A percentile compares a stretch with the other conserved stretches of the same genome.
Evolutionary conservation across 1,139 yeast genomes (phyloP).

Genomic region (Kluyveromyces sp.): DNA sequence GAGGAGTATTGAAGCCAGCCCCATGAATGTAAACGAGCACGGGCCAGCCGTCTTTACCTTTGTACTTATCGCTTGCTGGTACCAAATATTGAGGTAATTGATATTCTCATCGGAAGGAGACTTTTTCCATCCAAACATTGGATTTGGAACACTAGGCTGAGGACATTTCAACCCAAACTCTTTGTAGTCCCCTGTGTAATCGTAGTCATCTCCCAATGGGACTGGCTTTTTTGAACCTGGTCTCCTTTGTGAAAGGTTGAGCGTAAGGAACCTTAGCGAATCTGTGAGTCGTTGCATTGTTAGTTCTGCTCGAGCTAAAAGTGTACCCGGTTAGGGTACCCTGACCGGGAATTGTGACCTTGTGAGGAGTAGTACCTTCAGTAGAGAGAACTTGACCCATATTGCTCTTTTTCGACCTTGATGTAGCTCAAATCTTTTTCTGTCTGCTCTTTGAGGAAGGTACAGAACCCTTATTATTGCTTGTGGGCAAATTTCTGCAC

Average conservation of each 20-base stretch:
- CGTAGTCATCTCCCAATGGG: slow-evolving; percentile 28
- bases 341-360: slow-evolving; percentile 5
- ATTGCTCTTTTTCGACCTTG: background rate
- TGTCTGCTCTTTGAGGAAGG: too few relatives aligned
- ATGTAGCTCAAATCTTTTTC: too few relatives aligned
- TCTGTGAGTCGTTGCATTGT: slow-evolving; percentile 8
- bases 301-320: slow-evolving; percentile 2
- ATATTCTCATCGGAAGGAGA: slow-evolving; percentile 30
- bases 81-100: slow-evolving; percentile 34
- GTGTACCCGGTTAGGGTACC: slow-evolving; percentile 10
- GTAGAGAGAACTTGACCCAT: slow-evolving; percentile 4
- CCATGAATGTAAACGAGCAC: slow-evolving; percentile 37
- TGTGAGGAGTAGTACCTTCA: background rate
- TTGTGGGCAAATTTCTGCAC: too few relatives aligned
- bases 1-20: slow-evolving; percentile 36
- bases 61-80: slow-evolving; percentile 32
- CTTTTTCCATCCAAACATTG: slow-evolving; percentile 18
- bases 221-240: slow-evolving; percentile 28
- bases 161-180: slow-evolving; percentile 31
- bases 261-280: slow-evolving; percentile 18
- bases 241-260: slow-evolving; percentile 21
- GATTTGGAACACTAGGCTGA: slow-evolving; percentile 29
- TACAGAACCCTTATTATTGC: too few relatives aligned
- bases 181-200: slow-evolving; percentile 33
- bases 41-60: slow-evolving; percentile 32